Evolutionary conservation across 495 filamentous ascomycete genomes (phyloP), one percentile per base, ranked within the genome.

Genomic region (Aspergillus coremiiformis): DNA sequence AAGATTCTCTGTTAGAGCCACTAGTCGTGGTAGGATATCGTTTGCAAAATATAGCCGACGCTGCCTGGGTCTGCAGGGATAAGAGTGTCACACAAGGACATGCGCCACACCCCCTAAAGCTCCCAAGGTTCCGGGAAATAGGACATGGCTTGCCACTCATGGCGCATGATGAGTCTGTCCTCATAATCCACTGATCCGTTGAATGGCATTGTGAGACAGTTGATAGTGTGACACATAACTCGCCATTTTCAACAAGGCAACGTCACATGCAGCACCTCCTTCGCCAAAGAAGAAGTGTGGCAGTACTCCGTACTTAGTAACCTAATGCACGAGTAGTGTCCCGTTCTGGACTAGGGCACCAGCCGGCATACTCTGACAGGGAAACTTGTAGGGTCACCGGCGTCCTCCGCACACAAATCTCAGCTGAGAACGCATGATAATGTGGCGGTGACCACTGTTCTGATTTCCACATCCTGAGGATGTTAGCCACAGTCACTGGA

Each of bases 181-280:
- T 8, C 17, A 29, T 26, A 30, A 11, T 3, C 44, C 44, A 7
- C 29, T 46, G 24, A 2, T 19, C 29, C 29, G 23, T 46, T 26
- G 44, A 20, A 12, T 46, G 44, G n/a, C 24, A 46, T 23, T 46
- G 24, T 30, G n/a, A 17, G 44, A 20, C 20, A 27, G 47, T 48
- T 32, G 39, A 49, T 14, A 22, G 32, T 53, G 50, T 58, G 60
- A 63, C 51, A 59, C 56, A 59, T 63, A 56, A 57, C 46, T 44
- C 49, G 9, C 46, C 14, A 22, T 52, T 49, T 21, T 45, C 52
- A 30, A 44, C 45, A 53, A 63, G 56, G 60, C 56, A 59, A 62
- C 57, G 52, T 55, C 54, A 51, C 60, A 55, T 59, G 53, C 59
- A 62, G 59, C 54, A 58, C 53, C 15, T 27, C 29, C 21, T 8